phyloP scores from a whole-genome alignment of 306 rosid species.

The Vicia sativa region DNA sequence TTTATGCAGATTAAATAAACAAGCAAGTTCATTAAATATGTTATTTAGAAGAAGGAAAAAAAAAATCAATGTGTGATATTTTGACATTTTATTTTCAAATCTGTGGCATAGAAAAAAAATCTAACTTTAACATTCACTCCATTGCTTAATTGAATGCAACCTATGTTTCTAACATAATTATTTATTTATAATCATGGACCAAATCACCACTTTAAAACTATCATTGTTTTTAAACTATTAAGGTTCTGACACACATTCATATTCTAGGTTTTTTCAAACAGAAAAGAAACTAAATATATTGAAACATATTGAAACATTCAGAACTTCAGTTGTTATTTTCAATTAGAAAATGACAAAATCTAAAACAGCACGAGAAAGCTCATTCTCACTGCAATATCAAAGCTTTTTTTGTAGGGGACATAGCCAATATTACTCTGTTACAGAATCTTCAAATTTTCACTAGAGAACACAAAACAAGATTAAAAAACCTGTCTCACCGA shows the following conservation, averaged over 20 bases:
- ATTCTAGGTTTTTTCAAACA: constrained; percentile 27
- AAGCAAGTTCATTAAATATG: too few relatives aligned
- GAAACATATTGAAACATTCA: constrained; percentile 42
- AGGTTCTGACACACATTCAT: constrained; percentile 41
- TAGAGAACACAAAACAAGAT: constrained; percentile 54
- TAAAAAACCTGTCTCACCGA: constrained; percentile 36
- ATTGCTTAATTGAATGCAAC: not conserved
- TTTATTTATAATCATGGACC: not conserved
- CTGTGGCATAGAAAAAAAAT: too few relatives aligned
- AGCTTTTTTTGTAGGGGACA: constrained; percentile 59
- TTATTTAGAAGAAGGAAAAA: too few relatives aligned
- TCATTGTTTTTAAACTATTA: constrained; percentile 38
- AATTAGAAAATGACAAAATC: constrained; percentile 74
- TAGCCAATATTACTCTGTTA: constrained; percentile 48
- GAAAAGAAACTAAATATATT: constrained; percentile 10
- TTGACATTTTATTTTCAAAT: too few relatives aligned
- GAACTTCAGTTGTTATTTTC: constrained; percentile 51
- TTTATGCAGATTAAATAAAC: too few relatives aligned
- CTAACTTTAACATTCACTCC: not conserved
- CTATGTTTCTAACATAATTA: not conserved
- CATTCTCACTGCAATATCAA: constrained; percentile 70
- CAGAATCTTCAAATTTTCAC: constrained; percentile 79
- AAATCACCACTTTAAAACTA: constrained; percentile 36
- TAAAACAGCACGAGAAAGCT: constrained; percentile 69
- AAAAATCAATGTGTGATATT: too few relatives aligned